Evolutionary conservation across 2,329 filamentous ascomycete genomes (phyloP), one percentile per base, ranked within the genome.

Genomic region (Neodidymelliopsis sp.): DNA sequence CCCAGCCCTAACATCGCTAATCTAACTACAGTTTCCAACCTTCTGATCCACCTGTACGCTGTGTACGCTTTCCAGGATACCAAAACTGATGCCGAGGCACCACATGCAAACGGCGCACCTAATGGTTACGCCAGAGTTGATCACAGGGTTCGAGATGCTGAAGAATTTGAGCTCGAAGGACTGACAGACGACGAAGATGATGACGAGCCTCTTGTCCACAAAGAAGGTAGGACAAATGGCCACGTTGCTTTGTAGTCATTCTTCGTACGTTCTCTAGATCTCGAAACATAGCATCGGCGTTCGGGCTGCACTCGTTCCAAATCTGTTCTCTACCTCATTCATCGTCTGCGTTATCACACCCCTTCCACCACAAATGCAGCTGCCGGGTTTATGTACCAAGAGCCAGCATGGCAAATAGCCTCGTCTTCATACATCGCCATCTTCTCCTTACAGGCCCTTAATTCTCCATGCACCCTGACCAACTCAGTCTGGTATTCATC

Each of bases 111-210:
- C 16, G 63, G 66, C 20, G 37, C 57, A 7, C 50, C 62, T 6
- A 69, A 69, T 29, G 67, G 70, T 1, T 78, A 81, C 54, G 70
- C 72, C 69, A 59, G 73, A 57, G 79, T 81, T 31, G 82, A 84
- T 18, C 77, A 79, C 9, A 84, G 84, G 53, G 78, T 93, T 27
- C 81, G 84, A 22, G 92, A 96, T 67, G 92, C 90, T 0, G 88
- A 97, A 68, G 91, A 96, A 62, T 99, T 96, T 70, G 94, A 97
- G 74, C 80, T 99, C 1, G 91, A 94, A 51, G 93, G 90, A 0
- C 75, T 99, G 28, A 92, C 92, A 70, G 94, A 89, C 49, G 92
- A 96, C 33, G 91, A 95, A 13, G 91, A 96, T 41, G 87, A 87
- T 4, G 77, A 64, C 0, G 63, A 69, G 6, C 52, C 61, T n/a